Conservation (phyloP, 257 asterid genomes). For the Ehretia macrophylla region DNA sequence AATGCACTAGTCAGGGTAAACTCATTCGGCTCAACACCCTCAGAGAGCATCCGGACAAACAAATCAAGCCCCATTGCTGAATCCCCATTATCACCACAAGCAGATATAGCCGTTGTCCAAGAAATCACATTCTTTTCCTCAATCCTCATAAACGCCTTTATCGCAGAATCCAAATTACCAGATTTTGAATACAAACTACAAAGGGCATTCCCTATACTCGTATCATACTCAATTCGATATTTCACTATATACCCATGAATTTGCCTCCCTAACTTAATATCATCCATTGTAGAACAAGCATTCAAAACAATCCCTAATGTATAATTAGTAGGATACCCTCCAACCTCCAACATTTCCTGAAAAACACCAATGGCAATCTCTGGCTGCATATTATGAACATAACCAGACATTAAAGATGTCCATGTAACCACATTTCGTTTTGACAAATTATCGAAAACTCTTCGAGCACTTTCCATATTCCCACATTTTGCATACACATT, state of each 20-base stretch:
- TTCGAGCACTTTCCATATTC: slow-evolving; percentile 50
- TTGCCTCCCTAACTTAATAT: slow-evolving; percentile 59
- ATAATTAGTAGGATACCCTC: slow-evolving; percentile 60
- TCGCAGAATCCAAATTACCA: slow-evolving; percentile 48
- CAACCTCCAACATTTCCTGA: slow-evolving; percentile 66
- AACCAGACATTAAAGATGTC: slow-evolving; percentile 85
- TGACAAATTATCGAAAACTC: slow-evolving; percentile 60
- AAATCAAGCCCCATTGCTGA: slow-evolving; percentile 57
- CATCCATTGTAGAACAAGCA: slow-evolving; percentile 62
- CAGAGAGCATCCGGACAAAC: slow-evolving; percentile 61
- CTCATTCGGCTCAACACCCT: slow-evolving; percentile 64
- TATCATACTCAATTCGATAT: slow-evolving; percentile 44
- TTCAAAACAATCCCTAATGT: slow-evolving; percentile 61
- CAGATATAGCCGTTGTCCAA: slow-evolving; percentile 72
- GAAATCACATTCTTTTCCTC: slow-evolving; percentile 75
- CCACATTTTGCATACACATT: slow-evolving; percentile 75
- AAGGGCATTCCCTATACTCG: slow-evolving; percentile 73
- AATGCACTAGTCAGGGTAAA: slow-evolving; percentile 63
- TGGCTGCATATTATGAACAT: slow-evolving; percentile 51
- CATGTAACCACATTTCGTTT: slow-evolving; percentile 71
- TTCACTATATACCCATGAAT: slow-evolving; percentile 70
- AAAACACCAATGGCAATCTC: slow-evolving; percentile 49
- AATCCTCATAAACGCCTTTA: slow-evolving; percentile 51
- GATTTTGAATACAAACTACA: slow-evolving; percentile 74
- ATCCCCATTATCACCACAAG: slow-evolving; percentile 76